Base-by-base conservation (phyloP, 2,329 filamentous ascomycete species). In the Microdochium paspali region DNA sequence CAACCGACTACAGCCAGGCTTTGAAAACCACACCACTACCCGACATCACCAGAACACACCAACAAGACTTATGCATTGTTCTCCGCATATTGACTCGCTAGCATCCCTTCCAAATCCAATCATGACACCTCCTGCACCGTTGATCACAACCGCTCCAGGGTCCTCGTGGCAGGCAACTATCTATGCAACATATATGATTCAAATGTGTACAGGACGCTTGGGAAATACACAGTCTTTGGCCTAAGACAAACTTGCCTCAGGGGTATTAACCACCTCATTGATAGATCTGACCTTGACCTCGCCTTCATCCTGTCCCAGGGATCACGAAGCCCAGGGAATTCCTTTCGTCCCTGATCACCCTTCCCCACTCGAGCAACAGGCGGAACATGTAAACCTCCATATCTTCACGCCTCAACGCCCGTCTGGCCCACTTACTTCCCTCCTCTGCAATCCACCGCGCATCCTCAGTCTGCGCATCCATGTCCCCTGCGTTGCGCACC, bases 351-450 rank as follows among this genome's bases (percentile, higher is more conserved):
- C 85, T 77, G 21, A 84, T 75, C 42, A 90, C 58, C 51, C 85
- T 67, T 2, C 76, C 85, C 84, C 86, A 93, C 67, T 93, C 87
- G 20, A 93, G 65, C 55, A 93, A 65, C 50, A 93, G 61, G 44
- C 87, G 70, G 59, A 90, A 93, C 57, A 91, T 72, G 58, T 93
- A 93, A 10, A 89, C 76, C 62, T 90, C 84, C 78, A 85, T 87
- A 58, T 93, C 88, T 61, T 84, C 83, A 56, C 77, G 79, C 50
- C 83, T 69, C 18, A 90, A 55, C 12, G 78, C 83, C 59, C 72
- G 71, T 6, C 68, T 66, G 2, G 79, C 80, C 85, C 86, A 89
- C 49, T 74, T 72, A 46, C 73, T 70, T 1, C 85, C 85, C 52
- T 81, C 67, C 48, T 79, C 72, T 3, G 84, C 80, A 55, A 90